phyloP scores from a whole-genome alignment of 768 basidiomycete genomes.

The Russula brevipes region DNA sequence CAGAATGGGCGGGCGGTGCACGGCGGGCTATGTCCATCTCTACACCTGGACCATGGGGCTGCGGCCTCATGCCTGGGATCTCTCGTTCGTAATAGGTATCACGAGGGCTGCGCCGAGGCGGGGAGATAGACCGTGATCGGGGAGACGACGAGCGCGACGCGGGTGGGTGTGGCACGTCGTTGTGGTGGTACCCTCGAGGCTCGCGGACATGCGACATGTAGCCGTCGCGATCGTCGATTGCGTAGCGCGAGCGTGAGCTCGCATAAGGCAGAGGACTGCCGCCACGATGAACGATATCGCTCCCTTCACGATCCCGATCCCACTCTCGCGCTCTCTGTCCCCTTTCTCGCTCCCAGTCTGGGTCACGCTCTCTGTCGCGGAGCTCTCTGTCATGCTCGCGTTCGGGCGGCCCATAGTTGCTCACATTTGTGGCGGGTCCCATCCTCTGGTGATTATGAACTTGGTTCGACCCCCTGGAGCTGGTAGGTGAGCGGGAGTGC shows the following conservation, averaged over 20 bases:
- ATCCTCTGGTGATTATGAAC: constrained; percentile 63
- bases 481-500: constrained; percentile 41
- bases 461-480: constrained; percentile 31
- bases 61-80: constrained; percentile 2
- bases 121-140: constrained; percentile 23
- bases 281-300: constrained; percentile 9
- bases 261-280: constrained; percentile 10
- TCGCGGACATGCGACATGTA: constrained; percentile 19
- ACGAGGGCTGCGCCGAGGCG: constrained; percentile 15
- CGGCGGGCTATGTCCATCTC: constrained; percentile 14
- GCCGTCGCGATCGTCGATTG: constrained; percentile 24
- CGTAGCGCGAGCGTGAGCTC: constrained; percentile 28
- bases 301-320: constrained; percentile 21
- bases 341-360: constrained; percentile 28
- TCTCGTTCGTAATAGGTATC: constrained; percentile 19
- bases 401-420: constrained; percentile 41
- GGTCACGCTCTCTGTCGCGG: constrained; percentile 38
- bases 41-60: constrained; percentile 1
- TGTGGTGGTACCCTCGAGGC: constrained; percentile 21
- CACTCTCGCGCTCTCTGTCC: constrained; percentile 37
- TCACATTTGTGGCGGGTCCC: constrained; percentile 56
- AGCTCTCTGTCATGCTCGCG: constrained; percentile 46
- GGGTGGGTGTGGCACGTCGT: constrained; percentile 16
- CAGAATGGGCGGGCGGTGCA: constrained; percentile 7
- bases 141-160: constrained; percentile 22